Base-by-base conservation (phyloP, 345 rosid species). In the Moricandia arvensis region DNA sequence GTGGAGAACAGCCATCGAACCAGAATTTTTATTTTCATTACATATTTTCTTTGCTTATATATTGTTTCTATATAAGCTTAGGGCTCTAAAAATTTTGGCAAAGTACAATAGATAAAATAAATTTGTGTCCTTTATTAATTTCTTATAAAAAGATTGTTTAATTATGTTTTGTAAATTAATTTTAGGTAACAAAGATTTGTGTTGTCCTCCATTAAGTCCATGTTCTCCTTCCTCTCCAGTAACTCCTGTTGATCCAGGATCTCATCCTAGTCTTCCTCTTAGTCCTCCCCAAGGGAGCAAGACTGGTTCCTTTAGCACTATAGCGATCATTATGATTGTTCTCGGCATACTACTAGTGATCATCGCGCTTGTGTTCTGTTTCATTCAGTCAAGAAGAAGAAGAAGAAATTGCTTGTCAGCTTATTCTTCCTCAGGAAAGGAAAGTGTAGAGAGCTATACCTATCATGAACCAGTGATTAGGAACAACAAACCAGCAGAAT, bases 101-200 rank as follows among this genome's bases (percentile, higher is more conserved):
- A 27, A 1, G 29, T 27, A 27, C 29, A 27, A 27, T 27, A 27
- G 29, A 27, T 27, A 27, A 27, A 38, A 38, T 17, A 11, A 53
- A 7, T 49, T 15, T 45, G 53, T 16, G 15, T 49, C 6, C 16
- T 16, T 27, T 27, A 27, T 27, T 27, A 1, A 27, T 27, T 27
- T n/a, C n/a, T n/a, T n/a, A n/a, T n/a, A n/a, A n/a, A 31, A 30
- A 11, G 1, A 27, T 27, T 38, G 10, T 69, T 69, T 29, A n/a
- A n/a, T 27, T 75, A 30, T 64, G 78, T 27, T 66, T 11, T 76
- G 43, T 41, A 27, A 18, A 49, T 64, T 72, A 27, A 27, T 27
- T 27, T 64, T 82, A 90, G 96, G 93, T 15, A 90, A 90, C 78
- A 86, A 75, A 66, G 81, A 71, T 26, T 79, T 88, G 4, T 88